Evolutionary conservation across 2,329 filamentous ascomycete genomes (phyloP), one percentile per base, ranked within the genome.

Genomic region (Zopfia rhizophila): DNA sequence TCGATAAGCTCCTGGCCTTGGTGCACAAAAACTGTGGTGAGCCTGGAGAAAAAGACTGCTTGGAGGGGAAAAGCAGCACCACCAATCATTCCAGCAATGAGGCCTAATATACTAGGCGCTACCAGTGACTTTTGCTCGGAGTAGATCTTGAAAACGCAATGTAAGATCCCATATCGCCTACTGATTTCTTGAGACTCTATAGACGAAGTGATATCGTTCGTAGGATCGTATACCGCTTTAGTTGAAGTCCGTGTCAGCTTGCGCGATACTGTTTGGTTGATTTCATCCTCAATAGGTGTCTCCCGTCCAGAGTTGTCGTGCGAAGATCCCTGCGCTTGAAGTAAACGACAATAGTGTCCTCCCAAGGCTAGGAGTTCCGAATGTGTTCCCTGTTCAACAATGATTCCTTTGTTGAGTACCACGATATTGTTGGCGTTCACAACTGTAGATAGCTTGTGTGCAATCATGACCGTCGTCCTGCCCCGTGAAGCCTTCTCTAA

Each of bases 401-500:
- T 93, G 11, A 79, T 75, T 10, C 92, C 92, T 45, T 85, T 72
- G 10, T 84, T 81, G 85, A 97, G 91, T 56, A 96, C 91, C n/a
- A 96, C 89, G 59, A 97, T 97, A 64, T 95, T 96, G 70, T 96
- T 88, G 0, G 91, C 91, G 55, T 90, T 85, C 70, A 85, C 90
- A 75, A 97, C 94, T 8, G 92, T 97, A 1, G 90, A 95, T 7
- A 97, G 78, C 59, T 91, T 87, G 74, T 97, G 92, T 32, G 93
- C 92, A 70, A 97, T 97, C 7, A 91, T 89, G 60, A 97, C 94
- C 4, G 92, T 96, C 1, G 92, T 97, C 44, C 92, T 83, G 14
- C 91, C 91, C 51, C 87, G 81, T 1, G 91, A 82, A 19, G 91
- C 92, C 36, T 83, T 87, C 60, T 96, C 91, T 11, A 97, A 79